These are phyloP conservation scores for Cryphonectria carpinicola DNA, from an alignment of 2,329 filamentous ascomycete species.

Conservation along the genomic window DNA sequence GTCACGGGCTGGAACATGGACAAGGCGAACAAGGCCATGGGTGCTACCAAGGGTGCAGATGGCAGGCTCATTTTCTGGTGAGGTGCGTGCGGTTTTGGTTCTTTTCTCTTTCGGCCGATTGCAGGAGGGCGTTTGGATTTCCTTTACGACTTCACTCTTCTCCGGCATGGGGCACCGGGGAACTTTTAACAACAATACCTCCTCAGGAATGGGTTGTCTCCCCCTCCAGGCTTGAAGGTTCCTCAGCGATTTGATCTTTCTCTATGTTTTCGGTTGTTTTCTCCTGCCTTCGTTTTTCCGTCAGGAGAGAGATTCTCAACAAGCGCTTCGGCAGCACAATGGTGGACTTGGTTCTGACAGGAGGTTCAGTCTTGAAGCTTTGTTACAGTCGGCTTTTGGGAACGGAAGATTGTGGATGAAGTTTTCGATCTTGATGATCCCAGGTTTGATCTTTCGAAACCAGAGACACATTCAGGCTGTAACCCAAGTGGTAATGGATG, in stretches of 20 bases:
- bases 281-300: no score
- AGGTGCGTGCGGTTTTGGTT: neutral
- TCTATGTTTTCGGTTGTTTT: no score
- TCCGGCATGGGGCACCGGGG: no score
- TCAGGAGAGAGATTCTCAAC: neutral
- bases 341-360: neutral
- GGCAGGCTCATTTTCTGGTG: neutral
- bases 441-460: neutral
- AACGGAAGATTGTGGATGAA: neutral
- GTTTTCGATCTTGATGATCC: neutral
- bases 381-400: neutral
- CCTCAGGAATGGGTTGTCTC: no score
- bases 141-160: no score
- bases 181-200: no score
- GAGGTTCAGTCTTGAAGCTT: neutral
- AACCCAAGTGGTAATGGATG: neutral
- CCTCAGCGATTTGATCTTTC: no score
- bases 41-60: neutral
- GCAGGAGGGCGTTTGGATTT: no score
- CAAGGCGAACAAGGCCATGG: neutral
- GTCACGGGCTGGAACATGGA: neutral
- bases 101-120: no score
- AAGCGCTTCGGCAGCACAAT: no score
- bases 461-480: neutral
- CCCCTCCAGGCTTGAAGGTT: no score